Base-by-base conservation (phyloP, 805 yeast genomes). In the Candida suzukii region DNA sequence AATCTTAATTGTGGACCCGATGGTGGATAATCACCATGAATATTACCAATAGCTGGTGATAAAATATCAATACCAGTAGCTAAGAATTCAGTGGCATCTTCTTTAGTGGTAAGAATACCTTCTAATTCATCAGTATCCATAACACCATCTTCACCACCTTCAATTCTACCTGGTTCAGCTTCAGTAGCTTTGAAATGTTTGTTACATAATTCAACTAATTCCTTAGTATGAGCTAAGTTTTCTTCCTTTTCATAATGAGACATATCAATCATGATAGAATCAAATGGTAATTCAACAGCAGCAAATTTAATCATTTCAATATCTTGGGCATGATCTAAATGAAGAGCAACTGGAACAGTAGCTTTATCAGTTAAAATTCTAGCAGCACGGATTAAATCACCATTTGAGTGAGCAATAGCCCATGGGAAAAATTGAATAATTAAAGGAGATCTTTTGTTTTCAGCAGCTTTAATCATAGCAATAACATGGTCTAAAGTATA, bases 201-300 rank as follows among this genome's bases (percentile, higher is more conserved):
- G 38, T 56, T 51, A 37, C 66, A 64, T 28, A 50, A 48, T 33
- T 42, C 49, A 25, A 60, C 67, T 31, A 62, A 46, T 39, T 57
- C 54, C 40, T 51, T 49, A 11, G 63, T 62, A 32, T 46, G 49
- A 22, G 40, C 37, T 36, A 61, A 42, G 48, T 60, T 62, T 41
- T 61, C 66, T 37, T 60, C 59, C 37, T 58, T 60, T 32, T 61
- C 65, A 34, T 59, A 57, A 35, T 58, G 61, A 6, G 67, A 60
- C 56, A 63, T 64, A 49, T 64, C 69, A 19, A 64, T 60, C 67
- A 64, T 63, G 37, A 63, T 63, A 13, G 66, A 61, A 46, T 63
- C 68, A 42, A 64, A 63, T 17, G 67, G 66, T 42, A 63, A 46
- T 14, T 51, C 53, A 31, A 47, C 46, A 7, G 67, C 68, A 12